Evolutionary conservation across 2,329 filamentous ascomycete species (phyloP), one percentile per base, ranked within the genome.

Genomic region (Trichoderma guizhouense): DNA sequence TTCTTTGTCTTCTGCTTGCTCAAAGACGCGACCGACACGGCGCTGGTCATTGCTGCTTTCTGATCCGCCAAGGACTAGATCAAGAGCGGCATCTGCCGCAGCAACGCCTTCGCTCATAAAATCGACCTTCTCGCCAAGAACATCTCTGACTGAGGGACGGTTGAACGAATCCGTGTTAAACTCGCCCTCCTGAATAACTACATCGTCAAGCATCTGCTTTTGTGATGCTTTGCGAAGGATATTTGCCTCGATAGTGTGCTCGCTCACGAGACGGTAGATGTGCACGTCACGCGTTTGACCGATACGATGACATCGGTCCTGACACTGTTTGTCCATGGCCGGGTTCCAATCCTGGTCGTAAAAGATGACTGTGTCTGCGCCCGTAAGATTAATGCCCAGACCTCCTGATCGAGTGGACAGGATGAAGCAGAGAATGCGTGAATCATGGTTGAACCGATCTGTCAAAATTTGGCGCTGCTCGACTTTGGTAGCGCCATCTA

Each of bases 341-440:
- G 96, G 96, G 78, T 99, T 99, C 97, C 97, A 99, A 80, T 99
- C 96, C 72, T 98, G 91, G 78, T 99, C 96, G 82, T 98, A 99
- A 82, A 99, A 99, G 75, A 99, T 98, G 77, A 99, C 96, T 0
- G 95, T 97, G 80, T 98, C 96, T 6, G 96, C 96, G 63, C 96
- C 96, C 0, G 95, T 98, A 57, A 99, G 86, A 77, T 99, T 99
- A 84, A 99, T 97, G 71, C 96, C 96, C 1, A 99, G 86, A 70
- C 96, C 96, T 75, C 96, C 96, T 0, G 96, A 98, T 71, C 96
- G 90, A 64, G 94, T 97, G 0, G 95, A 98, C 6, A 99, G 84
- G 77, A 99, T 99, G 83, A 99, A 99, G 74, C 92, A 95, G 15
- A 97, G 86, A 73, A 99, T 98, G 62, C 95, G 92, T 2, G 90